Percentiles rank a stretch among this genome's conserved stretches.
Conservation (phyloP, 1,284 basidiomycete genomes). For the Phellopilus nigrolimitatus region DNA sequence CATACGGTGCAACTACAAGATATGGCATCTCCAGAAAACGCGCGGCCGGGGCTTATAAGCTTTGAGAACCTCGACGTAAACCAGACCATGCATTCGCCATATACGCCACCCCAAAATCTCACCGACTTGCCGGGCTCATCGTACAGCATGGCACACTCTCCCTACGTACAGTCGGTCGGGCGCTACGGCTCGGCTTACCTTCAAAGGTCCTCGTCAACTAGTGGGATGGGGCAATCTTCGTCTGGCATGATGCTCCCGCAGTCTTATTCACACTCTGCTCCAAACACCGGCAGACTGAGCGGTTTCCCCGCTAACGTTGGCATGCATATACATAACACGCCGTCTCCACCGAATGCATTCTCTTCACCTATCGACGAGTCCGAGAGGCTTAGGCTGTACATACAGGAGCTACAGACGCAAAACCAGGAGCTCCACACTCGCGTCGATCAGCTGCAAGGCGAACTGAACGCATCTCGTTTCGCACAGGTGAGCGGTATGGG, state of each 20-base stretch:
- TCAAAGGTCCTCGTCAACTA: constrained; percentile 13
- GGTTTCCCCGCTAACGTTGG: constrained; percentile 10
- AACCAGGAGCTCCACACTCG: constrained; percentile 12
- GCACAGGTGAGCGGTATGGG: constrained; percentile 10
- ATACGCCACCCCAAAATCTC: constrained; percentile 10
- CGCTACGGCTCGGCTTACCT: constrained; percentile 8
- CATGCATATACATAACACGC: constrained; percentile 11
- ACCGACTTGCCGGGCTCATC: constrained; percentile 10
- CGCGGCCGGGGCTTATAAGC: constrained; percentile 4
- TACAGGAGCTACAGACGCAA: constrained; percentile 13
- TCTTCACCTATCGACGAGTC: constrained; percentile 6
- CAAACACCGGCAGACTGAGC: background rate
- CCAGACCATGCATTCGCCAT: constrained; percentile 14
- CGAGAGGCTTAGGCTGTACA: constrained; percentile 5
- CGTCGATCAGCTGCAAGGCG: constrained; percentile 11
- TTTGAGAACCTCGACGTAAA: constrained; percentile 14
- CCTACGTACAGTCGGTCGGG: background rate
- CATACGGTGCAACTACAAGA: constrained; percentile 7
- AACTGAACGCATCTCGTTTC: constrained; percentile 14
- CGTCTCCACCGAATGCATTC: constrained; percentile 12
- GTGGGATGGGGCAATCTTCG: constrained; percentile 9
- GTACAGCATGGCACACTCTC: constrained; percentile 9
- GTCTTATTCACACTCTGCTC: constrained; percentile 16
- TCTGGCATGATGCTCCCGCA: background rate
- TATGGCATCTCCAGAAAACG: constrained; percentile 12